These are phyloP conservation scores for Schwanniomyces occidentalis DNA, from an alignment of 805 yeast species.

Conservation along the genomic window DNA sequence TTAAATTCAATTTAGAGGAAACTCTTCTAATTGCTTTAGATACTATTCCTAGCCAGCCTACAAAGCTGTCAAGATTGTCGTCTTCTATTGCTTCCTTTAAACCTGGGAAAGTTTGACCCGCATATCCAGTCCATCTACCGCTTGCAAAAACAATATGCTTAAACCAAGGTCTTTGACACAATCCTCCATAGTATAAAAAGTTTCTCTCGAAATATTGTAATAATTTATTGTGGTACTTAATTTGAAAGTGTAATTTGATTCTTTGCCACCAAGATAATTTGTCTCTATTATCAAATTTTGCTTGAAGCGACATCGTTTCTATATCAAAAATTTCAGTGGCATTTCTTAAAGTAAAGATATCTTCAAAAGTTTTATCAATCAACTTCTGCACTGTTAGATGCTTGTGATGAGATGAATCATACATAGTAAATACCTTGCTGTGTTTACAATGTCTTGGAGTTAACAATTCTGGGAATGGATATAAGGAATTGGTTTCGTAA, in stretches of 20 bases:
- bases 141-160: constrained; percentile 67
- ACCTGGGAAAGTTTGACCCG: constrained; percentile 59
- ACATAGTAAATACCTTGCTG: constrained; percentile 6
- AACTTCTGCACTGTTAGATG: constrained; percentile 24
- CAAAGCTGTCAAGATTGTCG: constrained; percentile 43
- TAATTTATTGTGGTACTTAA: constrained; percentile 35
- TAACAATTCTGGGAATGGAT: constrained; percentile 22
- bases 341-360: constrained; percentile 21
- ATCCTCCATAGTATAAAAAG: constrained; percentile 49
- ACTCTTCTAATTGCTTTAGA: constrained; percentile 36
- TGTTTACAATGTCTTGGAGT: constrained; percentile 6
- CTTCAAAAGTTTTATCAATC: constrained; percentile 18
- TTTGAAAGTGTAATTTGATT: constrained; percentile 29
- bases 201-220: constrained; percentile 52
- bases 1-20: constrained; percentile 10
- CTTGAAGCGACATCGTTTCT: constrained; percentile 26
- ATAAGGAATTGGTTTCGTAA: constrained; percentile 11
- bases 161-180: constrained; percentile 56
- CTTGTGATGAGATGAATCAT: constrained; percentile 12
- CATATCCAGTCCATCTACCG: constrained; percentile 49
- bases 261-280: constrained; percentile 36
- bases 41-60: constrained; percentile 46
- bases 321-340: constrained; percentile 29
- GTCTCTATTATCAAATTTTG: constrained; percentile 29
- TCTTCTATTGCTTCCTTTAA: constrained; percentile 54